Base-by-base conservation (phyloP, 208 protist species). In the Trypanosoma cruzi region DNA sequence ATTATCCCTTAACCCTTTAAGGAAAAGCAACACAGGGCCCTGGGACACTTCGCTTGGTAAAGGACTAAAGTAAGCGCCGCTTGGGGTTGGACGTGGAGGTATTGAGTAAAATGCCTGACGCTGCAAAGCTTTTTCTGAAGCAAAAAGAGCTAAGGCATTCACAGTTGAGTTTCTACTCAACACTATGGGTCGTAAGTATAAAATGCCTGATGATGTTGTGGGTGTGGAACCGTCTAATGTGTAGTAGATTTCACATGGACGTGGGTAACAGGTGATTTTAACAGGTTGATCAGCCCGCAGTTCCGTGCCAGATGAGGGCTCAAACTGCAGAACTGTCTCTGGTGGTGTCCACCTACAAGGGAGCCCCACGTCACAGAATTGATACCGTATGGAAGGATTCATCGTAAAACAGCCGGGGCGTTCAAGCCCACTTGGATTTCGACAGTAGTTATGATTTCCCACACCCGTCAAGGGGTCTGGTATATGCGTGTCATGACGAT, bases 381-480 rank as follows among this genome's bases (percentile, higher is more conserved):
- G 64, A 52, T 78, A 87, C 20, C 55, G 76, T 1, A 82, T 66
- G 42, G 40, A 56, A 8, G 80, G 73, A 59, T 86, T 72, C 16
- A 68, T 82, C 2, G 81, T 88, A 73, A 84, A 85, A 76, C 84
- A 94, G 24, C 83, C 66, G 7, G 79, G 77, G 18, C 58, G 48
- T 5, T 64, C 56, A 10, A 82, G 58, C 0, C 80, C 73, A 40
- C 75, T 77, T 4, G 85, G 78, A 75, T 94, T 89, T 56, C 89
- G 83, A 74, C 89, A 94, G 72, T 86, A 82, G 77, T 84, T 89
- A 76, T 92, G 84, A 63, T 82, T 66, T 31, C 89, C 86, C 13
- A 94, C 75, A 4, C 84, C 86, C 3, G 56, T 65, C 3, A 76
- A 73, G 13, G 61, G 24, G 54, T 82, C 64, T 0, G 82, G 53